Evolutionary conservation across 2,329 filamentous ascomycete genomes (phyloP), one percentile per base, ranked within the genome.

Genomic region (Ilyonectria robusta): DNA sequence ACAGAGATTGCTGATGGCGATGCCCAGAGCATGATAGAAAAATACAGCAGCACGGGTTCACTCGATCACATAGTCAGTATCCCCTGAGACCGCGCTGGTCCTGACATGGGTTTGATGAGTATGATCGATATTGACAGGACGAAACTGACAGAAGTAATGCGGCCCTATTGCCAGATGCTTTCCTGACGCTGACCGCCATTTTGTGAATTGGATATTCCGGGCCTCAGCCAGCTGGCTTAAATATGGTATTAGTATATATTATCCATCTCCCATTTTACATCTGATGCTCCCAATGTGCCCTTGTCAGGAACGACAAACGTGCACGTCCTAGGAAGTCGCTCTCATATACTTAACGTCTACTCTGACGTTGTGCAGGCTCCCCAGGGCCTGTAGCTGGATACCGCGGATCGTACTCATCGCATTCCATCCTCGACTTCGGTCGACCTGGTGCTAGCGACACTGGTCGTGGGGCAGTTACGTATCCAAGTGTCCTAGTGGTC

Each of bases 321-420:
- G 19, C 17, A n/a, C 33, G 48, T n/a, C 29, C 9, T 13, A 9
- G 19, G n/a, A 26, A 37, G n/a, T 10, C 44, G 26, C 21, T 26
- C 10, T 35, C 33, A 17, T 44, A 57, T 42, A 67, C 37, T 44
- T 50, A 56, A 44, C 21, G 21, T 62, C 63, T 31, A 19, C 55
- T 55, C 40, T 68, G 51, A 37, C 65, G 61, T 8, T 19, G 42
- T 7, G 54, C 13, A 19, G 57, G 47, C 21, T 61, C 65, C 46
- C 60, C 59, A 42, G 53, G 47, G 42, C 50, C 62, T 21, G 65
- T 75, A 50, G 76, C 78, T 13, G 81, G 81, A 70, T 80, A 80
- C 50, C 79, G 79, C 26, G 83, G 82, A 59, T 86, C 83, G 57
- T 86, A 86, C 67, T 84, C 83, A 61, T 84, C 82, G 58, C 80